A percentile compares a stretch with the other conserved stretches of the same genome.
phyloP scores from a whole-genome alignment of 2,329 filamentous ascomycete genomes.

The Fusarium mangiferae region DNA sequence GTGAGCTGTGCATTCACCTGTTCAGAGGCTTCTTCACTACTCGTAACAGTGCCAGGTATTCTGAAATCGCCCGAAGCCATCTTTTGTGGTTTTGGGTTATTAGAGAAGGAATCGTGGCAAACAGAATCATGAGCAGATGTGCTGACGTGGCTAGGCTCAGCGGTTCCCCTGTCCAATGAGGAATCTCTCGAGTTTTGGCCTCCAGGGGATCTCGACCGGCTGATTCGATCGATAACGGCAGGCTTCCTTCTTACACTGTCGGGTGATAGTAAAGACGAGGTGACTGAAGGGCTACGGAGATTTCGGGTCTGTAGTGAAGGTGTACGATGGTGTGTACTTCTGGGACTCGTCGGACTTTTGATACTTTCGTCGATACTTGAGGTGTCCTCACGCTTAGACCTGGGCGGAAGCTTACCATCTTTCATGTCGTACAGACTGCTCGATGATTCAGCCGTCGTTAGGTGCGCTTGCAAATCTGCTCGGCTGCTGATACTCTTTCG shows the following conservation, averaged over 20 bases:
- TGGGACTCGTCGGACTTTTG: conserved; percentile 59
- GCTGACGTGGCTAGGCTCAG: conserved; percentile 66
- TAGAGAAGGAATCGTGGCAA: conserved; percentile 66
- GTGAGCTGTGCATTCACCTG: conserved; percentile 70
- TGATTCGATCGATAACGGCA: conserved; percentile 66
- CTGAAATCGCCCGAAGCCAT: conserved; percentile 58
- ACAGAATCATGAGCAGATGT: conserved; percentile 69
- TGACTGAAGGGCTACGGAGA: conserved; percentile 48
- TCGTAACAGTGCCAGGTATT: conserved; percentile 67
- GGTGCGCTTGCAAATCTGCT: conserved; percentile 53
- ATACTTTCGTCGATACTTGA: conserved; percentile 58
- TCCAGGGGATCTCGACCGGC: conserved; percentile 56
- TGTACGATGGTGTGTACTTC: conserved; percentile 49
- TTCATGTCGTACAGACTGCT: conserved; percentile 52
- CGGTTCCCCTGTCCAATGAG: conserved; percentile 66
- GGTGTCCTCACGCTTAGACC: conserved; percentile 55
- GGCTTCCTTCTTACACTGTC: conserved; percentile 57
- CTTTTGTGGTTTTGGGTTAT: conserved; percentile 57
- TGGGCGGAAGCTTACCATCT: conserved; percentile 49
- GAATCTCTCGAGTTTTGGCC: conserved; percentile 65
- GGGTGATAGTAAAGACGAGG: conserved; percentile 51
- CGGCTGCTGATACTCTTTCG: conserved; percentile 56
- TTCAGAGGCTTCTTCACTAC: conserved; percentile 65
- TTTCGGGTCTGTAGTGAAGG: conserved; percentile 51
- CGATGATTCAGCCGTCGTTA: conserved; percentile 50